Base-by-base conservation (phyloP, 139 green algal genomes). In the Nannochloris sp. region DNA sequence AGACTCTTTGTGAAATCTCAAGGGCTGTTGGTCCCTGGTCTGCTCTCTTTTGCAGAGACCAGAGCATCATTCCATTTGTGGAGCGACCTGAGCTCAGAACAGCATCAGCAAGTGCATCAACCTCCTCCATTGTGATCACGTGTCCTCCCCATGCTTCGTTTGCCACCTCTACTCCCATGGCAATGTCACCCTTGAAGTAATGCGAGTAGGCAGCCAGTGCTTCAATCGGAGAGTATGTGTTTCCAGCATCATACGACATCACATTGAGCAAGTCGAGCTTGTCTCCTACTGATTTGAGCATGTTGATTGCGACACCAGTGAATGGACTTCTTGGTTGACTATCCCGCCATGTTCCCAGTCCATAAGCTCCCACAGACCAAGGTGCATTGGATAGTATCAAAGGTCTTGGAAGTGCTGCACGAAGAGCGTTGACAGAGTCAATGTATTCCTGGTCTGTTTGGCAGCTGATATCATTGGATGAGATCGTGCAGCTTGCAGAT, bases 241-340 rank as follows among this genome's bases (percentile, higher is more conserved):
- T 72, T 27, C 75, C 67, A 15, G 71, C 71, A 27, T 80, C 72
- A 29, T 81, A 81, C 1, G 44, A 48, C 75, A 82, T 82, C n/a
- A 81, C 67, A n/a, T 69, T 72, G 34, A 81, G 59, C 2, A 73
- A 48, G 15, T 81, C 73, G 16, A 82, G 57, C 14, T 34, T 7
- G 6, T 67, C 46, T 18, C 75, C 75, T 14, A 65, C 68, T 7
- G 24, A 16, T 48, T 64, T 64, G 5, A 80, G 59, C 73, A 75
- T 68, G 23, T 75, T 75, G 7, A 82, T 36, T n/a, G 63, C 59
- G n/a, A 78, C 61, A 18, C 75, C 75, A 1, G 55, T 76, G 36
- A 65, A 72, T 50, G n/a, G 40, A 27, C 19, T 18, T 29, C 7
- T 15, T 16, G 57, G 57, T 51, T 64, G 57, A 7, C n/a, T 23